These are phyloP conservation scores for Gossypium raimondii DNA, from an alignment of 345 rosid species.

Conservation along the genomic window DNA sequence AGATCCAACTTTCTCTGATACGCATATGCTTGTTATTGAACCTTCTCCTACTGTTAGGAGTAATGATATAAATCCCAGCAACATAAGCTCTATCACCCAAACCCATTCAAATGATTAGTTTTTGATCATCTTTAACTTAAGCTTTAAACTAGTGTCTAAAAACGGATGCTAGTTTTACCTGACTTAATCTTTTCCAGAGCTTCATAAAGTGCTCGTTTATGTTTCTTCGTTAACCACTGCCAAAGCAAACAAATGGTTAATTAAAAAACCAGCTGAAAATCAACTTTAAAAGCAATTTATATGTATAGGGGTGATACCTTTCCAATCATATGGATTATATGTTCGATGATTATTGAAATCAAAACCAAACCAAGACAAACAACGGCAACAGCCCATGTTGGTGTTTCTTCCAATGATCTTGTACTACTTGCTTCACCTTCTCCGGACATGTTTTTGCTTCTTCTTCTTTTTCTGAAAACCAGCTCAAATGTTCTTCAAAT, in stretches of 20 bases:
- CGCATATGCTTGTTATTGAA: conserved; percentile 52
- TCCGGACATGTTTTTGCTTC: conserved; percentile 38
- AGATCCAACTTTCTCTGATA: conserved; percentile 40
- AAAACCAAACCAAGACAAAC: conserved; percentile 53
- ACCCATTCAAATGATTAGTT: neutral
- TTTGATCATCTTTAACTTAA: neutral
- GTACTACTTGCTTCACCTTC: conserved; percentile 22
- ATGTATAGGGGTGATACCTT: conserved; percentile 25
- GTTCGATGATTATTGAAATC: conserved; percentile 49
- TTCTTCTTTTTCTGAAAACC: neutral
- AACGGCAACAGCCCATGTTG: conserved; percentile 70
- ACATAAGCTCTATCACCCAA: conserved; percentile 64
- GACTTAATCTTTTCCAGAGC: conserved; percentile 92
- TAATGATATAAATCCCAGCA: conserved; percentile 81
- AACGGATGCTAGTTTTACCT: conserved; percentile 34
- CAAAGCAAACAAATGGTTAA: neutral
- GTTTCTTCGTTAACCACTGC: conserved; percentile 68
- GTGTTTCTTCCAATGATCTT: conserved; percentile 54
- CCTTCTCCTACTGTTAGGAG: conserved; percentile 60
- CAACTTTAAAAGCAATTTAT: neutral
- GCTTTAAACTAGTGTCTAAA: no score
- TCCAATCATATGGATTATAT: conserved; percentile 53
- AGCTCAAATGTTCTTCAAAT: neutral
- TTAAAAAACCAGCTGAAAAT: neutral
- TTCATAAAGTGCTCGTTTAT: conserved; percentile 66